These are phyloP conservation scores for Adansonia rubrostipa DNA, from an alignment of 441 rosid genomes.

Conservation along the genomic window DNA sequence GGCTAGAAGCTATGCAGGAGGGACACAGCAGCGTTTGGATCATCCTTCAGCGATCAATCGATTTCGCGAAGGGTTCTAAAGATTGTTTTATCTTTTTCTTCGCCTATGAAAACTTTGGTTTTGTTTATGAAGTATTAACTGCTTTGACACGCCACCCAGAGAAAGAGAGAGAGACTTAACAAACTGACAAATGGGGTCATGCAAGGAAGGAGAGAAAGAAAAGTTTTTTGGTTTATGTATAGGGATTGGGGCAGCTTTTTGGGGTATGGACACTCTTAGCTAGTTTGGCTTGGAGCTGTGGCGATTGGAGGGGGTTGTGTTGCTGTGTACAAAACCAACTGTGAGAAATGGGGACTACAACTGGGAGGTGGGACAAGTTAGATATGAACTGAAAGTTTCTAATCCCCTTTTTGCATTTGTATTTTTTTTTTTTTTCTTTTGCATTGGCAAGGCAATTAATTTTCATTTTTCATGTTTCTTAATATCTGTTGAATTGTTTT, in stretches of 20 bases:
- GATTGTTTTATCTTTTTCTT: constrained; percentile 17
- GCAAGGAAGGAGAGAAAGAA: constrained; percentile 37
- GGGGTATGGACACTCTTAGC: constrained; percentile 54
- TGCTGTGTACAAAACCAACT: constrained; percentile 34
- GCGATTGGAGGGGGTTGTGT: constrained; percentile 33
- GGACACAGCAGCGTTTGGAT: constrained; percentile 40
- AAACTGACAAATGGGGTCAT: constrained; percentile 65
- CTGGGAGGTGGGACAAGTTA: constrained; percentile 53
- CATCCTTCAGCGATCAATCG: constrained; percentile 47
- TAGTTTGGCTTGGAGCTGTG: constrained; percentile 58
- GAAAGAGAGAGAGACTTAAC: constrained; percentile 49
- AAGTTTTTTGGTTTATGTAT: constrained; percentile 43
- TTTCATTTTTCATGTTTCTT: background rate
- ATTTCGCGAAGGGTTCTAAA: constrained; percentile 59
- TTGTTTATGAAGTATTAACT: constrained; percentile 28
- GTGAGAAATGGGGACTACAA: constrained; percentile 33
- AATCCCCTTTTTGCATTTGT: constrained; percentile 35
- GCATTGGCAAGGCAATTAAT: constrained; percentile 35
- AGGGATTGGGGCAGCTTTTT: constrained; percentile 69
- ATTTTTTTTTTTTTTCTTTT: constrained; percentile 27
- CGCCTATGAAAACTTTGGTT: background rate
- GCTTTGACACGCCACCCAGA: constrained; percentile 49
- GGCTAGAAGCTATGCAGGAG: constrained; percentile 43
- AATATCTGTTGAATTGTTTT: background rate
- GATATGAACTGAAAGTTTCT: constrained; percentile 57